Percentiles rank a stretch among this genome's conserved stretches.
Evolutionary conservation across 148 eudicot species (phyloP).

Genomic region (Camellia lanceoleosa): DNA sequence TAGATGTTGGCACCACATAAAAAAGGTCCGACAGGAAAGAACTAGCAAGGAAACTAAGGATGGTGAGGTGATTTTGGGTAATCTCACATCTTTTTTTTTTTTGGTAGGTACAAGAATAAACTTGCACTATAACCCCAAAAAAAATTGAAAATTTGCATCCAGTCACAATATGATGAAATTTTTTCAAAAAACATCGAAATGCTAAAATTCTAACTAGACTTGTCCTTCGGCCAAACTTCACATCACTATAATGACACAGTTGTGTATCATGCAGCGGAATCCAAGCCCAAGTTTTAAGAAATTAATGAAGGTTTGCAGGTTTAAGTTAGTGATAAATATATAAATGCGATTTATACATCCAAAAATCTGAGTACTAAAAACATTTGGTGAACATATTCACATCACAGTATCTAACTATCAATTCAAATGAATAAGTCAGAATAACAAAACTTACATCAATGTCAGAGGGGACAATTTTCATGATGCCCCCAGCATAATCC

Average conservation of each 20-base stretch:
- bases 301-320: not conserved
- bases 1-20: not conserved
- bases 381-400: not conserved
- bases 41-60: slow-evolving; percentile 4
- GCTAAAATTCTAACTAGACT: not conserved
- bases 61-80: not conserved
- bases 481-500: slow-evolving; percentile 69
- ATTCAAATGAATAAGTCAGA: not conserved
- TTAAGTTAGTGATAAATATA: not conserved
- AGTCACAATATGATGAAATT: not conserved
- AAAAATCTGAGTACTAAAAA: not conserved
- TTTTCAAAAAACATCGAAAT: not conserved
- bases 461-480: slow-evolving; percentile 84
- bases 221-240: not conserved
- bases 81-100: not conserved
- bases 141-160: not conserved
- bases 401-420: not conserved
- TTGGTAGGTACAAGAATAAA: not conserved
- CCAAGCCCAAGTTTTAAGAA: not conserved
- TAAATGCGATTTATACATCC: not conserved
- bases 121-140: not conserved
- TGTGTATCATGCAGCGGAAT: not conserved
- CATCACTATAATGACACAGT: not conserved
- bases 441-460: slow-evolving; percentile 42
- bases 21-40: not conserved